phyloP scores from a whole-genome alignment of 2,329 filamentous ascomycete genomes.

The Tolypocladium amazonense region DNA sequence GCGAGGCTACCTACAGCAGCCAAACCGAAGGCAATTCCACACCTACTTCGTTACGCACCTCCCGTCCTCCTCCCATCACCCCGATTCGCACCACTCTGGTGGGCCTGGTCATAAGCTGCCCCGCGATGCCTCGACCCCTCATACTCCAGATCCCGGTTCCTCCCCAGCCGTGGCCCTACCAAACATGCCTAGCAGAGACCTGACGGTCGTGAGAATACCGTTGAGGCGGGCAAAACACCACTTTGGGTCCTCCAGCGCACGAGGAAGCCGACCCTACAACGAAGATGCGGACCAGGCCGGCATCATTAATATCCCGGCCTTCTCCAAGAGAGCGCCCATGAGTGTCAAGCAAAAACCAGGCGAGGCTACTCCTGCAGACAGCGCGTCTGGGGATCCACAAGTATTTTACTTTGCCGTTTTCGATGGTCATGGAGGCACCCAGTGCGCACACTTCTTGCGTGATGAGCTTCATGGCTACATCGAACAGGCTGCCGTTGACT shows the following conservation, averaged over 20 bases:
- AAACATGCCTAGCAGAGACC: conserved; percentile 56
- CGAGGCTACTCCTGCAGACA: conserved; percentile 61
- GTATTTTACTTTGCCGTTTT: conserved; percentile 97
- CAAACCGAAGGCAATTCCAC: conserved; percentile 55
- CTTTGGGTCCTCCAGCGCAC: conserved; percentile 69
- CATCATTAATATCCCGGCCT: conserved; percentile 85
- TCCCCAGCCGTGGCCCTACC: conserved; percentile 49
- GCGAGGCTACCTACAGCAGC: conserved; percentile 2
- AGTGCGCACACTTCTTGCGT: conserved; percentile 78
- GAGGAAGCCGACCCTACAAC: conserved; percentile 80
- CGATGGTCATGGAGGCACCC: conserved; percentile 84
- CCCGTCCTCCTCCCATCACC: conserved; percentile 84
- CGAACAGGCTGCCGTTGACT: conserved; percentile 66
- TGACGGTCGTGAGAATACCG: conserved; percentile 91
- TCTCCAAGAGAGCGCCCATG: conserved; percentile 72
- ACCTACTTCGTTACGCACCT: conserved; percentile 97
- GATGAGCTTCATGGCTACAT: conserved; percentile 83
- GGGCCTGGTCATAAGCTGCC: conserved; percentile 78
- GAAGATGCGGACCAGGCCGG: conserved; percentile 93
- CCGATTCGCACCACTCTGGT: conserved; percentile 57
- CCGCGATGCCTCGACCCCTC: conserved; percentile 71
- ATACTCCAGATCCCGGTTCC: conserved; percentile 45
- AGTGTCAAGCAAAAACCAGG: conserved; percentile 41
- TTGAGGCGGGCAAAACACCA: conserved; percentile 91
- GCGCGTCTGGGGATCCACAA: conserved; percentile 79